A percentile compares a stretch with the other conserved stretches of the same genome.
phyloP scores from a whole-genome alignment of 2,329 filamentous ascomycete genomes.

The Neopestalotiopsis sp. region DNA sequence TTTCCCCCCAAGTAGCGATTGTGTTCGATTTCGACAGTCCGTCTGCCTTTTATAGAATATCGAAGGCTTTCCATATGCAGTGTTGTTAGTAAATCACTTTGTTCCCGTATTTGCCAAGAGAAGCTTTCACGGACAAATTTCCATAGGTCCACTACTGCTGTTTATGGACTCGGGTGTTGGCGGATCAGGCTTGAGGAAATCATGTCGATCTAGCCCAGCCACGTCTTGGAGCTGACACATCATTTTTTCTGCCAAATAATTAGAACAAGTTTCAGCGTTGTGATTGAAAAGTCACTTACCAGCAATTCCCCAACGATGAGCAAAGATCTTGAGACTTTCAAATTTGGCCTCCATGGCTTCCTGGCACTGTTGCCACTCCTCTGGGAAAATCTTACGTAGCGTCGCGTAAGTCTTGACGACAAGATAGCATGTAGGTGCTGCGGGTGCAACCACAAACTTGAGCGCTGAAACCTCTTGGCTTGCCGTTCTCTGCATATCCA shows the following conservation, averaged over 20 bases:
- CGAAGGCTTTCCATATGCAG: neutral
- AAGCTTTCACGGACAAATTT: neutral
- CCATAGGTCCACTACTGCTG: constrained; percentile 15
- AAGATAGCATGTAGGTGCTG: constrained; percentile 37
- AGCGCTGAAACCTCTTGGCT: constrained; percentile 16
- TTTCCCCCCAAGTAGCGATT: no score
- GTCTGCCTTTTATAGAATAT: neutral
- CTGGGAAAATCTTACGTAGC: constrained; percentile 35
- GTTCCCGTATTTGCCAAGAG: neutral
- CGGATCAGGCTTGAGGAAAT: constrained; percentile 30
- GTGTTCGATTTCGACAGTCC: no score
- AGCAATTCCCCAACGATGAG: constrained; percentile 38
- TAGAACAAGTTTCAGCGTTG: neutral
- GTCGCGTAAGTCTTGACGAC: constrained; percentile 34
- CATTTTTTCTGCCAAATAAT: constrained; percentile 32
- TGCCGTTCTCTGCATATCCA: constrained; percentile 24
- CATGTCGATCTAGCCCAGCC: constrained; percentile 29
- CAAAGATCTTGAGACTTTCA: constrained; percentile 38
- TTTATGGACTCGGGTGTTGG: constrained; percentile 22
- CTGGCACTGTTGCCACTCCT: constrained; percentile 31
- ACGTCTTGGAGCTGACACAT: constrained; percentile 36
- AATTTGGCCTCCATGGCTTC: constrained; percentile 37
- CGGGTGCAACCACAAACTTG: constrained; percentile 32
- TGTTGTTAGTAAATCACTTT: neutral
- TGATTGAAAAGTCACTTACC: constrained; percentile 27